Evolutionary conservation across 306 rosid genomes (phyloP), one percentile per base, ranked within the genome.

Genomic region (Calophaca sinica): DNA sequence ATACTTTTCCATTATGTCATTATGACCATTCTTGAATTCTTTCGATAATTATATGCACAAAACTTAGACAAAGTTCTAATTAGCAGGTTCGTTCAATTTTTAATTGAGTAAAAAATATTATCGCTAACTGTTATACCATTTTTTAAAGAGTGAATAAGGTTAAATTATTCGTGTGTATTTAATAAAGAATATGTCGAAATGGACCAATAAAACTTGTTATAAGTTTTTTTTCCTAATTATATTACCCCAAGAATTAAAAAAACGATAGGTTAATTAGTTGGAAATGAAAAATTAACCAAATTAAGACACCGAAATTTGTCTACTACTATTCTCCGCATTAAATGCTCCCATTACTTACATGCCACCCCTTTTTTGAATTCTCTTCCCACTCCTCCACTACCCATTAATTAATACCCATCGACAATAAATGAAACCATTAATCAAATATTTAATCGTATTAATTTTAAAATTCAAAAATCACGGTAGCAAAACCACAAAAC

Each of bases 271-370:
- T 55, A 5, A 61, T 15, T 20, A 4, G 45, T 68, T 62, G 38
- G 33, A 62, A 62, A 73, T 62, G 5, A 74, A 64, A 54, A 78
- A 74, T 63, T 73, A 6, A 50, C 71, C 50, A 39, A 48, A 81
- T 78, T 75, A 70, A 78, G 70, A 53, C 48, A 65, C 53, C 80
- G 53, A 46, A 68, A 51, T 68, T 81, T 84, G 81, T 75, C 86
- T 39, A 63, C 80, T 75, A 62, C 74, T 85, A 49, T 74, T 75
- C 80, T 35, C 2, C 31, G 83, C 96, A 89, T 81, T 91, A 14
- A 91, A 79, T 91, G 91, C 86, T 5, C 45, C 77, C 84, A 83
- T 89, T 82, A 89, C 88, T 84, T 82, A 61, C 83, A 84, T 85
- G 82, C 87, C 83, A 73, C 84, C 83, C 83, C 80, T 77, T 86